Evolutionary conservation across 2,329 filamentous ascomycete genomes (phyloP), one percentile per base, ranked within the genome.

Genomic region (Alternaria solani): DNA sequence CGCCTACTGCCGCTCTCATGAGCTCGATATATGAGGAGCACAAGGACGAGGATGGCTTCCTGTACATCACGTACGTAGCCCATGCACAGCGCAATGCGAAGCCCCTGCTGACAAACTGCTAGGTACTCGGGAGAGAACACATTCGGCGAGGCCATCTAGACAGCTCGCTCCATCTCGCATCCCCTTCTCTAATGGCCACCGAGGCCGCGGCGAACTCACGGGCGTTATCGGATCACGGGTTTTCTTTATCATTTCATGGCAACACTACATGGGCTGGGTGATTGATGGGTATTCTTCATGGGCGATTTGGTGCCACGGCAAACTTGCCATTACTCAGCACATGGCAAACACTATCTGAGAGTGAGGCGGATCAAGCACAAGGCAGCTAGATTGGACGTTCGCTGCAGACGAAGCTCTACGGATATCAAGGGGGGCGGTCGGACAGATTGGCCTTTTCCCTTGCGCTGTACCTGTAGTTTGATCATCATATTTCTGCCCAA

Each of bases 21-120:
- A 97, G 93, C 85, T 96, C 92, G 81, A 98, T 99, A 83, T 99
- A 99, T 81, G 95, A 99, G 82, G 94, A 98, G 82, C 95, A 99
- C 88, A 98, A 99, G 86, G 87, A 89, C 74, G 88, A 90, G 80
- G 87, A 89, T 75, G 93, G 92, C 51, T 97, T 98, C 86, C 87
- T 99, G 62, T 99, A 99, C 86, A 99, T 99, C 84, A 98, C 94
- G 86, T 91, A 89, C 60, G 87, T 84, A 28, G 30, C 55, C 14
- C 48, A 3, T 8, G 25, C 38, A 8, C 32, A 28, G 9, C 18
- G 41, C 36, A 26, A 3, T 7, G 5, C n/a, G n/a, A 20, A 42
- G 41, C 38, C 44, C 20, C n/a, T 57, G 61, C 72, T 77, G 65
- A 77, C 67, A 59, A 26, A 4, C 18, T 8, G 39, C 61, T 71